Evolutionary conservation across 345 rosid species (phyloP), one percentile per base, ranked within the genome.

Genomic region (Aquilaria malaccensis): DNA sequence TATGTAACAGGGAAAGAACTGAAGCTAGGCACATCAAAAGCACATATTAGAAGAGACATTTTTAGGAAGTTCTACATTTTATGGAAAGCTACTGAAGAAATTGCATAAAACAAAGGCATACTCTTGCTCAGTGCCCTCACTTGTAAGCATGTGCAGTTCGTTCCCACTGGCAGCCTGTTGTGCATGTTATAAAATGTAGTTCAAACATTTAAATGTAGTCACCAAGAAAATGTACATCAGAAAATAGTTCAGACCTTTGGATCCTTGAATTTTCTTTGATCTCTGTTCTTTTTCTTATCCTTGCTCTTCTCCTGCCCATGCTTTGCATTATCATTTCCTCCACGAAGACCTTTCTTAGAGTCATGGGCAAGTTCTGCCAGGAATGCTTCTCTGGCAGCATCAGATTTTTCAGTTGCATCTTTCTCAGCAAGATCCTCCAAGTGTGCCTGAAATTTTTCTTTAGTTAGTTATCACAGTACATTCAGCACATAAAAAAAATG

Each of bases 321-420:
- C 75, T 73, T 85, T 10, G 74, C 66, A 70, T 57, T 74, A 70
- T 85, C 86, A 61, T 63, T 80, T 69, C 87, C 83, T 71, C 90
- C 85, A 58, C 64, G 84, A 59, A 70, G 58, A 70, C 66, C 83
- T 75, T 85, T 87, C 74, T 83, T 81, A 66, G 96, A 81, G 79
- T 94, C 97, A 73, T 75, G 91, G 9, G 90, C 99, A 31, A 90
- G 97, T 80, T 94, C 99, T 2, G 85, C 93, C 62, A 94, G 82
- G 70, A 94, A 82, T 52, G 99, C 97, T 74, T 94, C 95, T 61
- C 95, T 77, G n/a, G 91, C 99, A 71, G 99, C 99, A 78, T 94
- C 95, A 73, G 99, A 85, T 81, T 85, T 90, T 81, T 90, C 95
- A 45, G 84, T 90, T 60, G 96, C 99, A 82, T 88, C 86, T 79